Conservation (phyloP, 495 filamentous ascomycete species). For the Aspergillus nanangensis region DNA sequence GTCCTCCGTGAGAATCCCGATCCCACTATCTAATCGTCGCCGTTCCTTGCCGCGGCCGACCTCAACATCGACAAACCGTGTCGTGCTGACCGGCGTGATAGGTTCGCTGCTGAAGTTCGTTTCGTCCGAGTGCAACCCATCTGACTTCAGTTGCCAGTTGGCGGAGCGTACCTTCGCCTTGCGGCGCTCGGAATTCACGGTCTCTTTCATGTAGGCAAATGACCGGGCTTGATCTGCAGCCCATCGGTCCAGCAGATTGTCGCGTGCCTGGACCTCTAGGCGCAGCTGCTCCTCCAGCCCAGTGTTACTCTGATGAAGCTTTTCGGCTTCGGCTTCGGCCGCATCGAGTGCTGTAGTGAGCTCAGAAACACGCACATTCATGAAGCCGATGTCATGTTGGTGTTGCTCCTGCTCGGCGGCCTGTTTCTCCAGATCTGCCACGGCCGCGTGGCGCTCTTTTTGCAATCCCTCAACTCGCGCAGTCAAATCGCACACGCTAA, state of each 20-base stretch:
- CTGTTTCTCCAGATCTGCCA: slow-evolving; percentile 25
- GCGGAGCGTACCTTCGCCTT: slow-evolving; percentile 35
- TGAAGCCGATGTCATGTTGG: slow-evolving; percentile 37
- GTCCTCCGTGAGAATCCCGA: slow-evolving; percentile 61
- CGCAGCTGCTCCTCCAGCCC: slow-evolving; percentile 33
- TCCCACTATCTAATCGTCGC: slow-evolving; percentile 54
- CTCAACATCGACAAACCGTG: slow-evolving; percentile 43
- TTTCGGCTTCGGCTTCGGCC: slow-evolving; percentile 26
- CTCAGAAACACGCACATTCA: slow-evolving; percentile 38
- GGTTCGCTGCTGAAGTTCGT: slow-evolving; percentile 39
- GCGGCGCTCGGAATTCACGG: slow-evolving; percentile 29
- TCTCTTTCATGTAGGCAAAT: slow-evolving; percentile 38
- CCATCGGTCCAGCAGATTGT: slow-evolving; percentile 36
- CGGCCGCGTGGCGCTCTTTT: slow-evolving; percentile 21
- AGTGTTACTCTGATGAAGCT: slow-evolving; percentile 26
- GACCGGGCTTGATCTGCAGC: slow-evolving; percentile 32
- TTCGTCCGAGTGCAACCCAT: slow-evolving; percentile 48
- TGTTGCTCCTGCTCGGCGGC: slow-evolving; percentile 28
- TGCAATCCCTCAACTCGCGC: slow-evolving; percentile 28
- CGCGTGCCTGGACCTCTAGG: slow-evolving; percentile 31
- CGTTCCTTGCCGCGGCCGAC: slow-evolving; percentile 40
- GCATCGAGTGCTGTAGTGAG: slow-evolving; percentile 33
- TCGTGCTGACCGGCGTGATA: slow-evolving; percentile 42
- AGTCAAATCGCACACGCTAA: slow-evolving; percentile 31
- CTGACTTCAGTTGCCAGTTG: slow-evolving; percentile 40